These are phyloP conservation scores for Jaltomata sinuosa DNA, from an alignment of 257 asterid species.

Conservation along the genomic window DNA sequence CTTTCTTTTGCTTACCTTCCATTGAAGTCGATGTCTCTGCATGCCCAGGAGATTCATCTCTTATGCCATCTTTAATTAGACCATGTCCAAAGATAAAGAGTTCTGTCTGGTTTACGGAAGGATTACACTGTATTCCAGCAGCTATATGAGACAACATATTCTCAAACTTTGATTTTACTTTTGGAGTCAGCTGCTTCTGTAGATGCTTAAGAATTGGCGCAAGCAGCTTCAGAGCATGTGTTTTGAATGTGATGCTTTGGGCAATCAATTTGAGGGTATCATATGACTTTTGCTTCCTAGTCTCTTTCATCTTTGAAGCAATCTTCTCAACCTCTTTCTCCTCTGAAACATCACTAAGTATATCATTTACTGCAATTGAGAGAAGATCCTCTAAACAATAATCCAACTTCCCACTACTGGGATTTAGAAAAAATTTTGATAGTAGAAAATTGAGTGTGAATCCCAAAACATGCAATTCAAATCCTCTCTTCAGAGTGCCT, in stretches of 20 bases:
- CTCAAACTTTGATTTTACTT: slow-evolving; percentile 66
- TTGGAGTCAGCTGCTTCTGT: slow-evolving; percentile 61
- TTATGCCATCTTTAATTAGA: slow-evolving; percentile 54
- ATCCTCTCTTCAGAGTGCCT: slow-evolving; percentile 74
- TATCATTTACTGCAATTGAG: slow-evolving; percentile 55
- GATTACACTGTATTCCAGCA: slow-evolving; percentile 68
- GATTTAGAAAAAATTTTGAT: slow-evolving; percentile 51
- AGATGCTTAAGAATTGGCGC: slow-evolving; percentile 55
- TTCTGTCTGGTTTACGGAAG: slow-evolving; percentile 65
- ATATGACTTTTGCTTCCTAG: slow-evolving; percentile 78
- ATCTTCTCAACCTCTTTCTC: slow-evolving; percentile 95
- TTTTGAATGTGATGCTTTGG: slow-evolving; percentile 66
- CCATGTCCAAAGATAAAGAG: slow-evolving; percentile 55
- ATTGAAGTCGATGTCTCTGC: slow-evolving; percentile 10
- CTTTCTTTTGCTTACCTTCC: slow-evolving; percentile 15
- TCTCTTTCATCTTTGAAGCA: slow-evolving; percentile 96
- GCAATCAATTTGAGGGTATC: slow-evolving; percentile 85
- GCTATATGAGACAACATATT: slow-evolving; percentile 68
- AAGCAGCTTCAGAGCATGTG: slow-evolving; percentile 66
- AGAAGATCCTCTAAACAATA: slow-evolving; percentile 80
- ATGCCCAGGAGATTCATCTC: slow-evolving; percentile 29
- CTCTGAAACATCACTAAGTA: slow-evolving; percentile 87
- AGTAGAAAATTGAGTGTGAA: slow-evolving; percentile 71
- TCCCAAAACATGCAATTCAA: slow-evolving; percentile 82
- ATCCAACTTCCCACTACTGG: slow-evolving; percentile 61